Conservation (phyloP, 1,284 basidiomycete genomes). For the Trichosporon coremiiforme region DNA sequence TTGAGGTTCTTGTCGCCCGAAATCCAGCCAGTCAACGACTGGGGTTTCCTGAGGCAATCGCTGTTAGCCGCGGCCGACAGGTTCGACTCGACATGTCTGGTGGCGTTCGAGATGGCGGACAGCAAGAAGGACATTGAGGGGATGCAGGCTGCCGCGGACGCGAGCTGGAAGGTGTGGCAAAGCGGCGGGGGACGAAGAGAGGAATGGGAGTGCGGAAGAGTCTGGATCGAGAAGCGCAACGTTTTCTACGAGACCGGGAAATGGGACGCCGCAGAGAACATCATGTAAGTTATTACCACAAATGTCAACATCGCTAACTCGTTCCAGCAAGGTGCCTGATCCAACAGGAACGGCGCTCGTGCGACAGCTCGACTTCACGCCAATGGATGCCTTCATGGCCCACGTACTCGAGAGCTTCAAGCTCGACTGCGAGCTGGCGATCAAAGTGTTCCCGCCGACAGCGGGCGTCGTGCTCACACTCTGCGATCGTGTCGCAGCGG, state of each 20-base stretch:
- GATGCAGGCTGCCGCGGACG: constrained; percentile 76
- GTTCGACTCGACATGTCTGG: constrained; percentile 79
- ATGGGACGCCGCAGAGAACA: constrained; percentile 80
- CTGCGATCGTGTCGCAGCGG: constrained; percentile 50
- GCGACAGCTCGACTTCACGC: constrained; percentile 71
- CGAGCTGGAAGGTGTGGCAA: constrained; percentile 78
- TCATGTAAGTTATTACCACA: constrained; percentile 70
- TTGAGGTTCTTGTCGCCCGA: constrained; percentile 66
- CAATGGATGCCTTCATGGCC: constrained; percentile 89
- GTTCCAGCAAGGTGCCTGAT: constrained; percentile 39
- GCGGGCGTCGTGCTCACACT: constrained; percentile 51
- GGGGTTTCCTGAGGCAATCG: constrained; percentile 65
- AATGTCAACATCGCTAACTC: neutral
- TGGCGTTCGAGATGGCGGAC: constrained; percentile 82
- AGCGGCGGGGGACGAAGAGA: constrained; percentile 51
- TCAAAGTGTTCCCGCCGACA: constrained; percentile 77
- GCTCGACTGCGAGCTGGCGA: constrained; percentile 76
- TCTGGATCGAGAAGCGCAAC: constrained; percentile 93
- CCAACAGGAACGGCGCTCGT: constrained; percentile 41
- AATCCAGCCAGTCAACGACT: constrained; percentile 67
- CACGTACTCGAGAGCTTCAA: constrained; percentile 67
- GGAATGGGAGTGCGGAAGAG: constrained; percentile 89
- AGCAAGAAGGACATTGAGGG: constrained; percentile 66
- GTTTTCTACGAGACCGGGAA: constrained; percentile 83
- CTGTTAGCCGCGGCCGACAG: constrained; percentile 79